Evolutionary conservation across 306 rosid species (phyloP), one percentile per base, ranked within the genome.

Genomic region (Purshia tridentata): DNA sequence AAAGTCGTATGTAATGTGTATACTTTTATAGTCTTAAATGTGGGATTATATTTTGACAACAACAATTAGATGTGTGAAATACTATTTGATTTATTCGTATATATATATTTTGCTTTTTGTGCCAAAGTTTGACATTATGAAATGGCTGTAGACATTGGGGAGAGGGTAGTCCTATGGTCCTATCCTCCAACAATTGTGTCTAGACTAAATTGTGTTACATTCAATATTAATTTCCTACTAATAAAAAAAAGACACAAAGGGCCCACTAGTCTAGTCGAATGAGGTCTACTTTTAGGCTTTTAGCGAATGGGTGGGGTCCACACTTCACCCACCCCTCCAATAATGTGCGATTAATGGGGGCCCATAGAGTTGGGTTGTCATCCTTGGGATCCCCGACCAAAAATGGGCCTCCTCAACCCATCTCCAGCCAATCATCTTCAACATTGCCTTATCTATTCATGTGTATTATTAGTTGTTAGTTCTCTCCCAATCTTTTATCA

Each of bases 301-400:
- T 49, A 39, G 16, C 44, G 23, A 14, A 48, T 71, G 47, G 68
- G 53, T 55, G 11, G 56, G 73, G 50, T 37, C 75, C 20, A 3
- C 35, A 29, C 35, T 29, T 29, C 35, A 29, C 35, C 35, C 1
- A 29, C 47, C 37, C 51, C 23, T 3, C 63, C 47, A 67, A 78
- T 78, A 67, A 73, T 79, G 53, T 67, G 23, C 63, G 53, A 57
- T 66, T 61, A 55, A 48, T 67, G 54, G 47, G 42, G 40, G 22
- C 18, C 12, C 19, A 14, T 7, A n/a, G 6, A 46, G 49, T 47
- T 16, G 54, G 75, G 64, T 76, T 72, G 78, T 7, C 67, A 8
- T 47, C 4, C 67, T 22, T 69, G 14, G 16, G 41, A 47, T 39
- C 47, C 61, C 73, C 81, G 82, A 81, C 85, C 76, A 62, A 29